Evolutionary conservation across 148 eudicot genomes (phyloP), one percentile per base, ranked within the genome.

Genomic region (Silene conica): DNA sequence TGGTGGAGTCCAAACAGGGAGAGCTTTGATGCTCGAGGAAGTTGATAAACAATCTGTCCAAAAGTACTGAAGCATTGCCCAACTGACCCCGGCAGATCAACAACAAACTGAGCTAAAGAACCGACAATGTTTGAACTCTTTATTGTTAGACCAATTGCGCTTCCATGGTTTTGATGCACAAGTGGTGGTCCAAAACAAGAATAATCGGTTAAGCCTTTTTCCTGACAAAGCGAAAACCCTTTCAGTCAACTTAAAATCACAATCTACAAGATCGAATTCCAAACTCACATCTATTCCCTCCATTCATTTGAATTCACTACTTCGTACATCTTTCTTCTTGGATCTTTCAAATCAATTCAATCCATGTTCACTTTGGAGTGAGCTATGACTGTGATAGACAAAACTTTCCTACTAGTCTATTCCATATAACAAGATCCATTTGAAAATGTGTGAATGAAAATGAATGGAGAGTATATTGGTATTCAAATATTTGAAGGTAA

Each of bases 121-220:
- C 86, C 91, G 62, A 79, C 78, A 41, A 83, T 22, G 21, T 85
- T 85, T 26, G 85, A 76, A 43, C 83, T 86, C 71, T 77, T 91
- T 60, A 87, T 87, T 63, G 65, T 85, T 50, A 94, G 45, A 58
- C 91, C 93, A 77, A 91, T 71, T 50, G 88, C 93, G 67, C 97
- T 79, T 58, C 96, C 97, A 34, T 72, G 79, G 56, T 79, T 75
- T 72, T 85, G 82, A 75, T 85, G 83, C 82, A 92, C 77, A 50
- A 95, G 70, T 21, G 96, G 93, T 10, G 97, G 98, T 70, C 97
- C 96, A 76, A 54, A 79, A 15, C 83, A 88, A 68, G 97, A 88
- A 77, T 85, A 86, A 63, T 80, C 77, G 18, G 88, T 88, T 41
- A 86, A 84, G 65, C 87, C 86, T 68, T 71, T 88, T 75, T 82